Percentiles rank a stretch among this genome's conserved stretches.
These are phyloP conservation scores for Ophiocordyceps robertsii DNA, from an alignment of 2,329 filamentous ascomycete species.

Conservation along the genomic window DNA sequence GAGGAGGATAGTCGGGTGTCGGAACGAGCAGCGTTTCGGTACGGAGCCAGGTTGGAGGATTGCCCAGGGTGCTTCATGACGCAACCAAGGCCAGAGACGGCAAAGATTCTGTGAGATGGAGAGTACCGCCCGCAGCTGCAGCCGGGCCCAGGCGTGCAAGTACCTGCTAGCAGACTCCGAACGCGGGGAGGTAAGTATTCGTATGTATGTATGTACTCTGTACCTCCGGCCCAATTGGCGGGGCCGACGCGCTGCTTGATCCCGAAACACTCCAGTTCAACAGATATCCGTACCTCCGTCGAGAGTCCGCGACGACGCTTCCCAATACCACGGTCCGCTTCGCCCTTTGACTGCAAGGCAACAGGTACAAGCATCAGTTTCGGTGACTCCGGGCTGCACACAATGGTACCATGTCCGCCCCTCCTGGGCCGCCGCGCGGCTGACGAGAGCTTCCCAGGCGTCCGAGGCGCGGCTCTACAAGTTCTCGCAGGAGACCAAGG, in stretches of 20 bases:
- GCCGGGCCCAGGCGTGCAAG: too few relatives aligned
- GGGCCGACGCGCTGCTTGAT: neutral
- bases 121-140: too few relatives aligned
- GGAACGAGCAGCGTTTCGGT: neutral
- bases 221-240: too few relatives aligned
- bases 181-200: too few relatives aligned
- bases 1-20: neutral
- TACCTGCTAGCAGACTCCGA: too few relatives aligned
- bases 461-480: slow-evolving; percentile 86
- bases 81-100: neutral
- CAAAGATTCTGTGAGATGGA: too few relatives aligned
- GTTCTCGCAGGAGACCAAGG: slow-evolving; percentile 81
- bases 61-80: neutral
- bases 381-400: neutral
- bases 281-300: neutral
- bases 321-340: too few relatives aligned
- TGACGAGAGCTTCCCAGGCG: slow-evolving; percentile 14
- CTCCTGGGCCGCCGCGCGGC: neutral
- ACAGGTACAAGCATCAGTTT: too few relatives aligned
- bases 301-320: neutral
- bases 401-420: neutral
- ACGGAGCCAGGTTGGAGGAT: neutral
- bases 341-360: too few relatives aligned
- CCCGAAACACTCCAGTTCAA: neutral
- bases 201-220: too few relatives aligned